These are phyloP conservation scores for Aegilops longissima DNA, from an alignment of 176 grass and related monocot genomes.

Conservation along the genomic window DNA sequence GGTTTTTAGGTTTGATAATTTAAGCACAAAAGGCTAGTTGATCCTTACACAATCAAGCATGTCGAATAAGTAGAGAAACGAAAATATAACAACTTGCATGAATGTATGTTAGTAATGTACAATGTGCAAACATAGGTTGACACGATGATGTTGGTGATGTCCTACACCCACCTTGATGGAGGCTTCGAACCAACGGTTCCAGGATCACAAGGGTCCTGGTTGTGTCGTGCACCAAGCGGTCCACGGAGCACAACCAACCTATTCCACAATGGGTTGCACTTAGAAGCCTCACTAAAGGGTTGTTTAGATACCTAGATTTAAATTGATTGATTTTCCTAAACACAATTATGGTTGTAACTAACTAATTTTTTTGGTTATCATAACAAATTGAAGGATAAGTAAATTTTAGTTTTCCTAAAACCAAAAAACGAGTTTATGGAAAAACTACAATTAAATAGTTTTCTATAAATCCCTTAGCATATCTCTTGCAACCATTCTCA, in stretches of 20 bases:
- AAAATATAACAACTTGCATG: not conserved
- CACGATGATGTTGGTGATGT: not conserved
- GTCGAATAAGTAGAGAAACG: not conserved
- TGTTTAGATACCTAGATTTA: too few relatives aligned
- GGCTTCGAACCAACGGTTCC: not conserved
- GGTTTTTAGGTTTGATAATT: too few relatives aligned
- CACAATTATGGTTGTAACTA: too few relatives aligned
- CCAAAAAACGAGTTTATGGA: too few relatives aligned
- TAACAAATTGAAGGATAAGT: too few relatives aligned
- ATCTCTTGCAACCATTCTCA: too few relatives aligned
- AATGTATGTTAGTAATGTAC: not conserved
- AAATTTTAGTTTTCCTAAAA: too few relatives aligned
- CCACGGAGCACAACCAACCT: not conserved
- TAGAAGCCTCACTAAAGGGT: not conserved
- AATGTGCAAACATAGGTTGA: not conserved
- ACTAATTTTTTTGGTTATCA: too few relatives aligned
- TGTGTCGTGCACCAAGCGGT: not conserved
- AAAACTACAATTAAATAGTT: too few relatives aligned
- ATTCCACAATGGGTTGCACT: not conserved
- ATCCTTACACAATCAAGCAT: not conserved
- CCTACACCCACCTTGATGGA: not conserved
- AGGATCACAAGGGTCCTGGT: not conserved
- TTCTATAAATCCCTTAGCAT: too few relatives aligned
- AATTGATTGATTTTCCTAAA: too few relatives aligned
- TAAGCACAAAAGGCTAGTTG: not conserved